phyloP scores from a whole-genome alignment of 2,329 filamentous ascomycete genomes.

The Aureobasidium sp. region DNA sequence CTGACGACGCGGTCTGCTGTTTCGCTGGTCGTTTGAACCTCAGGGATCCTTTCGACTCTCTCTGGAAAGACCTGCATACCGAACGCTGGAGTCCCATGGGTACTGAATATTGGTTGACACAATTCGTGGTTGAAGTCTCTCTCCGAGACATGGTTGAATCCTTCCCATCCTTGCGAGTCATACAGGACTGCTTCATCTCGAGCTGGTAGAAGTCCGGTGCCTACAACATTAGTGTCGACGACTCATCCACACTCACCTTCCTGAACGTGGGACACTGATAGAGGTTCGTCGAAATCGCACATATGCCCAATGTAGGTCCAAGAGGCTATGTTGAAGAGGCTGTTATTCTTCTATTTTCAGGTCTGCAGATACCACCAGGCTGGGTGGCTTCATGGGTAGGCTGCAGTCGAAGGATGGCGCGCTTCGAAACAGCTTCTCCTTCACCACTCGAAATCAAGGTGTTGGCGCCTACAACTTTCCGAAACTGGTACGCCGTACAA shows the following conservation, averaged over 20 bases:
- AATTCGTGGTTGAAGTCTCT: background rate
- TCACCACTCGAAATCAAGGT: background rate
- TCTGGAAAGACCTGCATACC: background rate
- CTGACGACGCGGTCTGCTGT: background rate
- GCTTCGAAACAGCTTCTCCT: background rate
- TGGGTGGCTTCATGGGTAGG: background rate
- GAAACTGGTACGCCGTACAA: background rate
- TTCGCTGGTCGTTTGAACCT: background rate
- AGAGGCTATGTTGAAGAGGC: background rate
- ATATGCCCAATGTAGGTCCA: background rate
- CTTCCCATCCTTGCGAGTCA: background rate
- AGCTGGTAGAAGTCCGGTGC: background rate
- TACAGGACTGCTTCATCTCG: conserved; percentile 1
- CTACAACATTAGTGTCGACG: background rate
- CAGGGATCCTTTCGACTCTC: background rate
- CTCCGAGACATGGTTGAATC: background rate
- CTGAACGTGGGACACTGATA: background rate
- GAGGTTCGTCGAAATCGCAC: background rate
- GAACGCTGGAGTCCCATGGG: background rate
- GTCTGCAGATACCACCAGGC: background rate
- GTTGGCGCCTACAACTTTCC: background rate
- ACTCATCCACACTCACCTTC: background rate
- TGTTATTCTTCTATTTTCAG: background rate
- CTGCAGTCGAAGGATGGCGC: conserved; percentile 5
- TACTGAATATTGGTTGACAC: background rate